Percentiles rank a stretch among this genome's conserved stretches.
phyloP scores from a whole-genome alignment of 2,329 filamentous ascomycete species.

The Pseudogymnoascus sp. region DNA sequence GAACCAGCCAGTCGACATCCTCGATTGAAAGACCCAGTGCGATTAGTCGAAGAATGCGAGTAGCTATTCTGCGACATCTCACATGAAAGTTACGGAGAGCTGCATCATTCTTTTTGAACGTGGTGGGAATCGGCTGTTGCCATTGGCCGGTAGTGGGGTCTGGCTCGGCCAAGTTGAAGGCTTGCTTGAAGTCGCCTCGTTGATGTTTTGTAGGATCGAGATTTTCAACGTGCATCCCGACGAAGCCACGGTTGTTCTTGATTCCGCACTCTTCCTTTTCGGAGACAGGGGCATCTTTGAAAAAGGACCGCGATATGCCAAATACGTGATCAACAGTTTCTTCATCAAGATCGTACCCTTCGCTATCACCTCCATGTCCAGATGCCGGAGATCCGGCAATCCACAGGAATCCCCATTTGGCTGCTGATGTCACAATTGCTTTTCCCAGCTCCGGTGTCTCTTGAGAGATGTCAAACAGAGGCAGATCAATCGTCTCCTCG shows the following conservation, averaged over 20 bases:
- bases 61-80: constrained; percentile 65
- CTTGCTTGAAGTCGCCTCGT: constrained; percentile 4
- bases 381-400: not conserved
- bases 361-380: not conserved
- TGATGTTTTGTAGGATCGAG: not conserved
- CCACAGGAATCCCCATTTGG: not conserved
- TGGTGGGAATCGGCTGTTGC: constrained; percentile 35
- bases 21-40: constrained; percentile 65
- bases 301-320: not conserved
- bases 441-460: not conserved
- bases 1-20: constrained; percentile 41
- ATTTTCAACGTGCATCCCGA: constrained; percentile 45
- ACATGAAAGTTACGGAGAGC: constrained; percentile 59
- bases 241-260: constrained; percentile 47
- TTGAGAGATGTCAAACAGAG: constrained; percentile 5
- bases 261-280: constrained; percentile 23
- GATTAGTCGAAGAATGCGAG: constrained; percentile 65
- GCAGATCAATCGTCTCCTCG: not conserved
- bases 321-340: not conserved
- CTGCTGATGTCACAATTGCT: not conserved
- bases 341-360: not conserved
- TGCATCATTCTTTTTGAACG: constrained; percentile 33
- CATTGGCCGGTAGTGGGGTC: constrained; percentile 41
- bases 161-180: not conserved
- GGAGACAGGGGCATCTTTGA: not conserved